Evolutionary conservation across 75 land plant species (phyloP).

Genomic region (Larix kaempferi): DNA sequence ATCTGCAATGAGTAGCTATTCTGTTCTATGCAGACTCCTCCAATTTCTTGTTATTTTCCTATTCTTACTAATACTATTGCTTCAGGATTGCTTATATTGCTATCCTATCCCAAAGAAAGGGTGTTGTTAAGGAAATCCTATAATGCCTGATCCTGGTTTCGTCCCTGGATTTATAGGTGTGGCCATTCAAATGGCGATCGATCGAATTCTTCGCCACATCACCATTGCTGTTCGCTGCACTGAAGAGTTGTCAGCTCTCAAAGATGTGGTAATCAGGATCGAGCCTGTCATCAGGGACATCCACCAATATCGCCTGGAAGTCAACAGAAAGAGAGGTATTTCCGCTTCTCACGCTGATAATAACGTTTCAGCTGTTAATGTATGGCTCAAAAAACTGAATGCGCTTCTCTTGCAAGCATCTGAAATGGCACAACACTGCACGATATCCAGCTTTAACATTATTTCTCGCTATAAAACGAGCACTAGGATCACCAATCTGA

Average conservation of each 20-base stretch:
- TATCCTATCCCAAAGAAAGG: no score
- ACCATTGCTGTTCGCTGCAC: background rate
- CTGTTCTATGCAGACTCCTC: no score
- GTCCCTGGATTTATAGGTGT: background rate
- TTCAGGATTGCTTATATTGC: no score
- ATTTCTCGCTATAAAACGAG: background rate
- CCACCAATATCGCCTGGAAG: background rate
- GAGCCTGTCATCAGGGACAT: background rate
- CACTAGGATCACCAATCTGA: background rate
- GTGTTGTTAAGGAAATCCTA: no score
- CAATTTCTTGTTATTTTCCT: no score
- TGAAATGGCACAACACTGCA: background rate
- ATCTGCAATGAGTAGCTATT: no score
- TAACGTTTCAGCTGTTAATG: background rate
- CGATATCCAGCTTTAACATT: background rate
- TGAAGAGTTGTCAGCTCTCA: background rate
- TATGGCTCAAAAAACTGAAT: background rate
- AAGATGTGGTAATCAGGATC: background rate
- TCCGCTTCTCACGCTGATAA: background rate
- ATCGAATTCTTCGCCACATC: background rate
- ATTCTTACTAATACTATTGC: no score
- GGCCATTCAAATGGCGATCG: background rate
- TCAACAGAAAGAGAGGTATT: background rate
- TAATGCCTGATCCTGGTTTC: background rate
- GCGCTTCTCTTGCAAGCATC: background rate